Base-by-base conservation (phyloP, 768 basidiomycete genomes). In the Boletus rex-veris region DNA sequence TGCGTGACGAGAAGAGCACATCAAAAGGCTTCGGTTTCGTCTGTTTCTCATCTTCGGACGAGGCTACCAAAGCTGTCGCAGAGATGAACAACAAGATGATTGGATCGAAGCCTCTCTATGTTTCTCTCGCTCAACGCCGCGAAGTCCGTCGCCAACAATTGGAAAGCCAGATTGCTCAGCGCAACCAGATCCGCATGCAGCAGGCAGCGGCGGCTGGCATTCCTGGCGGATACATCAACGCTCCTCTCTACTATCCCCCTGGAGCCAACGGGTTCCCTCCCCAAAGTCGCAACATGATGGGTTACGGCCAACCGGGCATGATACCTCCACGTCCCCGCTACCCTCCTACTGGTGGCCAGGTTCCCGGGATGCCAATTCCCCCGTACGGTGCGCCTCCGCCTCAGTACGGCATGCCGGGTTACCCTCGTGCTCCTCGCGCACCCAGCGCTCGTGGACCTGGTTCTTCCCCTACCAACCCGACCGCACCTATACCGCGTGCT, bases 11-110 rank as follows among this genome's bases (percentile, higher is more conserved):
- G 54, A 96, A 92, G 74, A 82, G 81, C 55, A 84, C 80, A 48
- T 97, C 94, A 10, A 94, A 94, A 72, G 94, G 96, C 62, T 99
- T 99, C 67, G 97, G 97, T 60, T 99, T 99, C 70, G 97, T 99
- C 64, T 99, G 97, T 75, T 99, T 93, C 80, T 92, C 93, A 35
- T 88, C 93, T 49, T 94, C 97, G 45, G 97, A 99, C 61, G 97
- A 99, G 76, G 95, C 97, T 21, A 98, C 93, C 67, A 98, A 98
- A 79, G 97, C 97, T 57, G 94, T 98, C 55, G 91, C 93, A 51
- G 97, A 99, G 79, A 97, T 99, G 94, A 99, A 99, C 83, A 98
- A 97, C 84, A 96, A 96, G 79, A 98, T 98, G 88, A 92, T 98
- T 66, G 96, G 96, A 58, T 84, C 88, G 61, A 99, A 99, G 77